Conservation (phyloP, 1,284 basidiomycete species). For the Cutaneotrichosporon cutaneum region DNA sequence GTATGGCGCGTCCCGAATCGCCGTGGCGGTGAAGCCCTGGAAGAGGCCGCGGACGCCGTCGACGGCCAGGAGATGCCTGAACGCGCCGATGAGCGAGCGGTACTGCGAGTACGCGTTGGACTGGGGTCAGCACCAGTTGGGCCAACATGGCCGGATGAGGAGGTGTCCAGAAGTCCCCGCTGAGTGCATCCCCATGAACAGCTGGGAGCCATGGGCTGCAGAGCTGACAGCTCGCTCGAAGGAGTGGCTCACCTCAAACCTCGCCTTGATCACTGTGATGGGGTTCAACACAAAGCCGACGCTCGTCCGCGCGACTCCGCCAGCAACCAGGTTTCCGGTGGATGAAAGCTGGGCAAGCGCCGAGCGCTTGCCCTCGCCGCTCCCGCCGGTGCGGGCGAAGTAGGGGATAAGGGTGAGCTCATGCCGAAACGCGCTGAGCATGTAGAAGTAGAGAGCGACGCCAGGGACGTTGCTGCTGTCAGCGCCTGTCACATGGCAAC, state of each 20-base stretch:
- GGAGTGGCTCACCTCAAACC: conserved; percentile 72
- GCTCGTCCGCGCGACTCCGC: conserved; percentile 76
- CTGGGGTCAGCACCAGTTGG: conserved; percentile 51
- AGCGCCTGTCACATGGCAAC: neutral
- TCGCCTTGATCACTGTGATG: conserved; percentile 89
- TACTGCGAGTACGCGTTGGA: conserved; percentile 74
- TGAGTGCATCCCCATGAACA: too few species aligned
- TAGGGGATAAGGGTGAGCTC: conserved; percentile 47
- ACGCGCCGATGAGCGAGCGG: conserved; percentile 63
- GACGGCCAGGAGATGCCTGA: conserved; percentile 63
- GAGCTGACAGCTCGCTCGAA: too few species aligned
- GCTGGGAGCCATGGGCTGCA: too few species aligned
- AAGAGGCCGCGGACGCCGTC: conserved; percentile 78
- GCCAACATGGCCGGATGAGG: too few species aligned
- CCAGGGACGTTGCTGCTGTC: conserved; percentile 79
- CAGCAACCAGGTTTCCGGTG: conserved; percentile 83
- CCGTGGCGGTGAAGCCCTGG: conserved; percentile 85
- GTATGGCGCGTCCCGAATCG: conserved; percentile 90
- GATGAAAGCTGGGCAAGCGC: conserved; percentile 72
- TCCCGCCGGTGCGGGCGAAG: conserved; percentile 41
- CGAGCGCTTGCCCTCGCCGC: conserved; percentile 19
- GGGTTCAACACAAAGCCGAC: conserved; percentile 91
- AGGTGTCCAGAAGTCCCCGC: neutral
- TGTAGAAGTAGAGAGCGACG: conserved; percentile 87
- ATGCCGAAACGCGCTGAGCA: conserved; percentile 77